A percentile compares a stretch with the other conserved stretches of the same genome.
These are phyloP conservation scores for Thelonectria discophora DNA, from an alignment of 2,329 filamentous ascomycete genomes.

Conservation along the genomic window DNA sequence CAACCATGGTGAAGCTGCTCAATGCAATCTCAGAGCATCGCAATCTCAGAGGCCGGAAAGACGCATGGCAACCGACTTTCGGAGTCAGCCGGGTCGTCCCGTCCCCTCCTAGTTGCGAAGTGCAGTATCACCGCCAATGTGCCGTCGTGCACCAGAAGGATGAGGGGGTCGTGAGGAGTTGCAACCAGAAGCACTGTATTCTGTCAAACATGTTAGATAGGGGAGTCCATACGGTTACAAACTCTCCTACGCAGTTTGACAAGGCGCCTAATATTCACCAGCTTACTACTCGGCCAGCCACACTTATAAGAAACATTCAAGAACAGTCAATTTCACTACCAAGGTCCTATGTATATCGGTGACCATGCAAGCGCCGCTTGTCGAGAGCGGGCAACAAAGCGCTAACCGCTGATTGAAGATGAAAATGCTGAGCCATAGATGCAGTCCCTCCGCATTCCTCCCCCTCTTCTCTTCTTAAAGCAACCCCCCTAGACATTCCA, in stretches of 20 bases:
- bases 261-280: too few species aligned
- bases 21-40: too few species aligned
- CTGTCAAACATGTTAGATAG: constrained; percentile 48
- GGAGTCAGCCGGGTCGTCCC: too few species aligned
- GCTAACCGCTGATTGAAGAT: neutral
- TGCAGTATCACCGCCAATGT: constrained; percentile 49
- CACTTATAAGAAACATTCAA: too few species aligned
- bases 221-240: constrained; percentile 50
- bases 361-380: neutral
- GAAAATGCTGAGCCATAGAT: neutral
- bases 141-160: constrained; percentile 42
- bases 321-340: neutral
- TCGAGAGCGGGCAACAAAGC: neutral
- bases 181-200: constrained; percentile 44
- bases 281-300: too few species aligned
- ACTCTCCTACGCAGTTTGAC: too few species aligned
- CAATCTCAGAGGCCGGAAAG: too few species aligned
- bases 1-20: too few species aligned
- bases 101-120: constrained; percentile 42
- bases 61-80: too few species aligned
- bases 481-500: neutral
- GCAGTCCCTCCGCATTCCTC: neutral
- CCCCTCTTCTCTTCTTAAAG: neutral
- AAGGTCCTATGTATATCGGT: neutral
- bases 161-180: constrained; percentile 40